Conservation (phyloP, 345 rosid genomes). For the Brassica nigra region DNA sequence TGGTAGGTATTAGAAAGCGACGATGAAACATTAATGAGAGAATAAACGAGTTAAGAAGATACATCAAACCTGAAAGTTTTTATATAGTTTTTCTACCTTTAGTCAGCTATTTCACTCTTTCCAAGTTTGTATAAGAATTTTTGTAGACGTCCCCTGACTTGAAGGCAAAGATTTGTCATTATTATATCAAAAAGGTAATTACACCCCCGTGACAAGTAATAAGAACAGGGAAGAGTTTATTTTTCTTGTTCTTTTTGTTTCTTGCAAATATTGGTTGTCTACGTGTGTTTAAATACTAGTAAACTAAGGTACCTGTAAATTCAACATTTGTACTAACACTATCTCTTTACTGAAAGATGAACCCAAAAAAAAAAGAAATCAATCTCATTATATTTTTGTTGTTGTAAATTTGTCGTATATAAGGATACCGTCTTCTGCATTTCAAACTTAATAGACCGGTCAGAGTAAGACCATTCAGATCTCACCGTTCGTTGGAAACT, state of each 20-base stretch:
- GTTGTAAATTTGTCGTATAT: too few species aligned
- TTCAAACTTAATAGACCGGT: not conserved
- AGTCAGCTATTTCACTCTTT: conserved; percentile 19
- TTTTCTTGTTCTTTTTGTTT: not conserved
- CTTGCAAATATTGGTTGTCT: not conserved
- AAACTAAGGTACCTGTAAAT: too few species aligned
- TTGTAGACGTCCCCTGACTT: not conserved
- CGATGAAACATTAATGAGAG: not conserved
- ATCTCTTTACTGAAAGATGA: too few species aligned
- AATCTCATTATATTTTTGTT: too few species aligned
- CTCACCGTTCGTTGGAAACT: conserved; percentile 19
- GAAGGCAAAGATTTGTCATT: not conserved
- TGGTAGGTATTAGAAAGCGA: not conserved
- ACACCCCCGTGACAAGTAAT: too few species aligned
- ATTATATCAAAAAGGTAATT: not conserved
- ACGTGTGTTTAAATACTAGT: not conserved
- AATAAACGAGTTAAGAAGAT: not conserved
- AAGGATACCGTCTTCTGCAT: too few species aligned
- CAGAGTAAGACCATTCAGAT: conserved; percentile 10
- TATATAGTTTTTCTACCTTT: not conserved
- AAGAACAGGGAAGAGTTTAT: not conserved
- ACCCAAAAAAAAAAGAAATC: too few species aligned
- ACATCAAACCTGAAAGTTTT: not conserved
- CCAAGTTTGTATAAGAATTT: conserved; percentile 25
- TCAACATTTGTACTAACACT: too few species aligned